Conservation (phyloP, 2,329 filamentous ascomycete genomes). For the Colletotrichum orbiculare region DNA sequence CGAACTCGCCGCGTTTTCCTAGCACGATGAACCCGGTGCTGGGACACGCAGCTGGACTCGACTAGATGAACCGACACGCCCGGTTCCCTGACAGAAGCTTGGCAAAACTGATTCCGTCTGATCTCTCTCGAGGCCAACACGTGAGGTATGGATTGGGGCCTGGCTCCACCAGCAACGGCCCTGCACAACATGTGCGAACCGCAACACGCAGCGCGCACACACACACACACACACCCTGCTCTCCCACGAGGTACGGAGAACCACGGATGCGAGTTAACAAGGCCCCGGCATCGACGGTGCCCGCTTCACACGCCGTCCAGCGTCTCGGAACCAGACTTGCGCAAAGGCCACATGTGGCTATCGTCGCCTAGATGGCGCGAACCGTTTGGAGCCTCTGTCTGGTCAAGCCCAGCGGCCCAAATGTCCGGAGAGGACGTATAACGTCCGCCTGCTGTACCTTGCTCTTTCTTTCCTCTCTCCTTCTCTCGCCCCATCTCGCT, state of each 20-base stretch:
- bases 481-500: constrained; percentile 1
- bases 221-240: too few species aligned
- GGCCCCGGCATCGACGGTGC: constrained; percentile 14
- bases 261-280: constrained; percentile 24
- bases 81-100: constrained; percentile 27
- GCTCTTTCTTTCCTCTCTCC: too few species aligned
- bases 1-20: constrained; percentile 13
- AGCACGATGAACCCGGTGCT: constrained; percentile 5
- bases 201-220: not conserved
- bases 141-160: constrained; percentile 9
- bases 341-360: constrained; percentile 9
- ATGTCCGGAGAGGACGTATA: constrained; percentile 16
- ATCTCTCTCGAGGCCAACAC: constrained; percentile 4
- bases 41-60: constrained; percentile 10
- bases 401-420: not conserved
- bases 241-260: not conserved
- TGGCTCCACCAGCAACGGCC: constrained; percentile 16
- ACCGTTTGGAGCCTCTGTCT: not conserved
- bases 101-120: constrained; percentile 28
- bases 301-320: constrained; percentile 26
- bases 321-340: not conserved
- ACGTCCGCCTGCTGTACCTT: not conserved
- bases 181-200: constrained; percentile 4
- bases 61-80: constrained; percentile 23
- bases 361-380: constrained; percentile 19